Evolutionary conservation across 2,329 filamentous ascomycete genomes (phyloP).

Genomic region (Stemphylium lycopersici): DNA sequence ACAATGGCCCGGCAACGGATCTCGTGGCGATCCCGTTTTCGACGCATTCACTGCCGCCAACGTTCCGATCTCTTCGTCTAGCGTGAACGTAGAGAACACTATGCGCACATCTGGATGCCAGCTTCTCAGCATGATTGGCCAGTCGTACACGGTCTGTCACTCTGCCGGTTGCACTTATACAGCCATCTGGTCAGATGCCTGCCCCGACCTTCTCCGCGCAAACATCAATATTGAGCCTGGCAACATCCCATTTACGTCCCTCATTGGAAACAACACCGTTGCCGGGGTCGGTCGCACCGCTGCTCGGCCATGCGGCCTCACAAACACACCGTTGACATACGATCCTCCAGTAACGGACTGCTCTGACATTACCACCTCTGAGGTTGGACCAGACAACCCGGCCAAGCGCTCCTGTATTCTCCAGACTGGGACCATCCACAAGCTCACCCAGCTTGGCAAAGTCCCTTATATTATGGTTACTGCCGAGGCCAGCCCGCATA

Average conservation of each 20-base stretch:
- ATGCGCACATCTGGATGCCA: constrained; percentile 25
- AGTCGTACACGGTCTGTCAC: constrained; percentile 27
- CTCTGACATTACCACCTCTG: constrained; percentile 19
- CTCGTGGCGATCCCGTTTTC: constrained; percentile 24
- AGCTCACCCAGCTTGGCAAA: constrained; percentile 25
- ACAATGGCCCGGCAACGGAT: constrained; percentile 28
- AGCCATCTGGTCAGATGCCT: constrained; percentile 29
- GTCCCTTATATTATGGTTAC: constrained; percentile 42
- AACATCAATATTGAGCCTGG: constrained; percentile 33
- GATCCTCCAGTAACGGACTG: constrained; percentile 23
- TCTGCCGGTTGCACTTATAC: constrained; percentile 30
- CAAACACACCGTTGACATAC: constrained; percentile 23
- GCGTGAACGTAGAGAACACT: constrained; percentile 24
- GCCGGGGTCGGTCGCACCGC: constrained; percentile 20
- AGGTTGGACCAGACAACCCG: constrained; percentile 15
- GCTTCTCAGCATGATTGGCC: constrained; percentile 24
- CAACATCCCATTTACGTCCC: constrained; percentile 21
- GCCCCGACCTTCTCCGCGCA: constrained; percentile 25
- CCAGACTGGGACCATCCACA: constrained; percentile 24
- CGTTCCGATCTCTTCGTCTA: constrained; percentile 23
- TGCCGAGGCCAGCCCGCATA: constrained; percentile 38
- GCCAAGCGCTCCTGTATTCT: constrained; percentile 25
- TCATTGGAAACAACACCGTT: constrained; percentile 4
- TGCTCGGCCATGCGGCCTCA: constrained; percentile 27
- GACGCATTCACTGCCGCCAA: constrained; percentile 26